Evolutionary conservation across 1,139 yeast species (phyloP).

Genomic region (Nakaseomyces glabratus): DNA sequence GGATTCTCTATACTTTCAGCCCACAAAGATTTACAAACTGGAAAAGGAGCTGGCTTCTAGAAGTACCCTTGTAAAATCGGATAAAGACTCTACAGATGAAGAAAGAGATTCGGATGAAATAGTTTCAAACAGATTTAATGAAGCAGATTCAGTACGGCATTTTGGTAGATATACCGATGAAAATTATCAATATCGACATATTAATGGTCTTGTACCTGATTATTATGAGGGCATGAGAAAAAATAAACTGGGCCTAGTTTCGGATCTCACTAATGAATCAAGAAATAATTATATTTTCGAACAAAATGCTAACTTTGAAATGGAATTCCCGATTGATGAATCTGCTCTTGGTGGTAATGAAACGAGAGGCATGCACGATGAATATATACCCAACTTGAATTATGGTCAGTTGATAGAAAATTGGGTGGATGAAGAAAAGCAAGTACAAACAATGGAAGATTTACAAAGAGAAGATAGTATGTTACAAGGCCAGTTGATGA

Average conservation of each 20-base stretch:
- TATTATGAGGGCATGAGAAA: neutral
- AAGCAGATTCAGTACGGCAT: neutral
- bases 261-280: neutral
- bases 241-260: neutral
- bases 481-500: neutral
- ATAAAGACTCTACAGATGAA: too few species aligned
- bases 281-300: constrained; percentile 1
- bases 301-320: constrained; percentile 32
- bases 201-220: constrained; percentile 4
- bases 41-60: constrained; percentile 16
- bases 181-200: constrained; percentile 4
- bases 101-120: too few species aligned
- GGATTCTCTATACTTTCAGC: constrained; percentile 18
- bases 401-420: constrained; percentile 32
- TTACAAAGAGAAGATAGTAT: constrained; percentile 1
- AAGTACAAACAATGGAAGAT: constrained; percentile 2
- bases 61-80: constrained; percentile 31
- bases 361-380: constrained; percentile 52
- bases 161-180: neutral
- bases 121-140: too few species aligned
- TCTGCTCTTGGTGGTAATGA: neutral
- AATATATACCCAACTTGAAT: constrained; percentile 60
- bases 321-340: constrained; percentile 5
- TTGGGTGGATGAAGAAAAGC: constrained; percentile 22
- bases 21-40: constrained; percentile 15